Percentiles rank a stretch among this genome's conserved stretches.
phyloP scores from a whole-genome alignment of 371 early-diverging fungal genomes.

The Mortierella sp. region DNA sequence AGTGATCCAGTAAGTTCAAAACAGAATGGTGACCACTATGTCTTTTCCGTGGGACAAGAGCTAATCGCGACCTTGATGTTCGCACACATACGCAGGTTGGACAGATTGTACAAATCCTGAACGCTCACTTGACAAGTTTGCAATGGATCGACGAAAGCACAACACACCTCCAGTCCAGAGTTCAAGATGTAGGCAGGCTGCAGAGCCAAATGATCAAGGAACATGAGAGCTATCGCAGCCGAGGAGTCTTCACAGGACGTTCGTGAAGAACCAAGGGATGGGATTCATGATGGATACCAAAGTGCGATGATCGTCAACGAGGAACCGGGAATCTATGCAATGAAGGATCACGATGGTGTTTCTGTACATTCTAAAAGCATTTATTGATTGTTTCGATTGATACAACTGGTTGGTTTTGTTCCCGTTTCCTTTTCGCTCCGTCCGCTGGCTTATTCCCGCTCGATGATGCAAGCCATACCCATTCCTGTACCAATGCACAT shows the following conservation, averaged over 20 bases:
- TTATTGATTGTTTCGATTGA: too few relatives aligned
- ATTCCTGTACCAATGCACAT: slow-evolving; percentile 99
- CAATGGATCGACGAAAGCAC: slow-evolving; percentile 87
- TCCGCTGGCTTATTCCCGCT: slow-evolving; percentile 72
- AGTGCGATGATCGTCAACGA: too few relatives aligned
- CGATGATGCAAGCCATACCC: slow-evolving; percentile 96
- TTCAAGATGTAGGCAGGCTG: slow-evolving; percentile 61
- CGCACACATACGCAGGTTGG: slow-evolving; percentile 56
- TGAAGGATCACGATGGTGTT: too few relatives aligned
- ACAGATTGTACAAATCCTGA: slow-evolving; percentile 91
- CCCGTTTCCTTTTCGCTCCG: background rate
- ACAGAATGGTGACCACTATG: slow-evolving; percentile 21
- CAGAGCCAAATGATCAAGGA: slow-evolving; percentile 60
- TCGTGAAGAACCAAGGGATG: slow-evolving; percentile 7
- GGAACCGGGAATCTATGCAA: too few relatives aligned
- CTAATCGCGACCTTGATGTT: too few relatives aligned
- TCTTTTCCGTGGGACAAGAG: too few relatives aligned
- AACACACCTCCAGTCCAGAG: slow-evolving; percentile 59
- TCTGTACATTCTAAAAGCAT: too few relatives aligned
- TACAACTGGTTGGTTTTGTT: too few relatives aligned
- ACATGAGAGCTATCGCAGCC: slow-evolving; percentile 51
- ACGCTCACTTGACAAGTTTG: slow-evolving; percentile 87
- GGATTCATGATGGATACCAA: too few relatives aligned
- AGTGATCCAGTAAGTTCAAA: slow-evolving; percentile 57
- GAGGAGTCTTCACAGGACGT: slow-evolving; percentile 46